phyloP scores from a whole-genome alignment of 768 basidiomycete species.

The Sarcodon aspratus region DNA sequence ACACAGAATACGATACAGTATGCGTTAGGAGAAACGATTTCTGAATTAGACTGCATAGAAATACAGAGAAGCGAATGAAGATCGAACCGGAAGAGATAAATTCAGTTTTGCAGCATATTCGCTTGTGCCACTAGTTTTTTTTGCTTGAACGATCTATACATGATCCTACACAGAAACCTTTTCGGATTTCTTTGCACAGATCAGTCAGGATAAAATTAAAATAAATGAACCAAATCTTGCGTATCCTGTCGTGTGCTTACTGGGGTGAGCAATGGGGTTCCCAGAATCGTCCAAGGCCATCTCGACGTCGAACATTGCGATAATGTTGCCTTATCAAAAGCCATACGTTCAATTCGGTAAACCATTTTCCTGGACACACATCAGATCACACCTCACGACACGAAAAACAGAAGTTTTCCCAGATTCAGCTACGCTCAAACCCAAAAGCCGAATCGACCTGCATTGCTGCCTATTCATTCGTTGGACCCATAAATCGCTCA shows the following conservation, averaged over 20 bases:
- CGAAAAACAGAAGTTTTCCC: too few relatives aligned
- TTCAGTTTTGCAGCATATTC: too few relatives aligned
- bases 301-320: neutral
- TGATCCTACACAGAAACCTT: neutral
- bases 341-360: neutral
- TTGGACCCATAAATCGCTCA: neutral
- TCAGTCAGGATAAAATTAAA: neutral
- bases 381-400: conserved; percentile 22
- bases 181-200: neutral
- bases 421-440: conserved; percentile 2
- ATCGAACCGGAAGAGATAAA: too few relatives aligned
- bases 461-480: neutral
- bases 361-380: conserved; percentile 28
- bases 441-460: neutral
- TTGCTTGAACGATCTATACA: neutral
- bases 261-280: conserved; percentile 23
- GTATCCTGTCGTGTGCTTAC: conserved; percentile 30
- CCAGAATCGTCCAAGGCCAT: conserved; percentile 11
- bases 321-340: neutral
- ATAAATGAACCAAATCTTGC: conserved; percentile 23
- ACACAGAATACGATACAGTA: too few relatives aligned
- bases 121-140: neutral
- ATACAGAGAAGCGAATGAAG: too few relatives aligned
- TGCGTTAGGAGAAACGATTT: too few relatives aligned
- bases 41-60: too few relatives aligned